Evolutionary conservation across 768 basidiomycete species (phyloP), one percentile per base, ranked within the genome.

Genomic region (Sporobolomyces pararoseus): DNA sequence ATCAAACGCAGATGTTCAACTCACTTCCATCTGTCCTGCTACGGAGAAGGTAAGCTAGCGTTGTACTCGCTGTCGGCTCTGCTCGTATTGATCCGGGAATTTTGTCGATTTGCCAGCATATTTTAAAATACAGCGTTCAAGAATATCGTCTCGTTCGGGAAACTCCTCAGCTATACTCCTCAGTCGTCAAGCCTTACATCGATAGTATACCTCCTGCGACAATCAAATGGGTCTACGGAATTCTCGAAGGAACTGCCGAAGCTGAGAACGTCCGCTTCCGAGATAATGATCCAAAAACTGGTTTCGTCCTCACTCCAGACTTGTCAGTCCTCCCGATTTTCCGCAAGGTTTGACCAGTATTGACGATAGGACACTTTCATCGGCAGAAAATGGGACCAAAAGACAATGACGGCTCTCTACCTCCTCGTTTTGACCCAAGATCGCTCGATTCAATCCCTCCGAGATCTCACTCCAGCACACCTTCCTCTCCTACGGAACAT

Each of bases 211-310:
- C 90, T 0, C 78, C 85, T 0, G 84, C 86, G 4, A 84, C 91
- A n/a, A 89, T 88, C 3, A 84, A 88, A 81, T 96, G 94, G 94
- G 88, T 97, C 4, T 84, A 87, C 70, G 88, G 92, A 71, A 89
- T 98, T 61, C 82, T 97, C 6, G 83, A 82, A 0, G 90, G 92
- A 12, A 79, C 81, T 37, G 87, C 89, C 7, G 92, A 97, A 79
- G 83, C 84, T 25, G 84, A 87, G 21, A 86, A 87, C 51, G 79
- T 97, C 29, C 80, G 96, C 25, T 87, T 83, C 76, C 84, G 87
- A 23, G 82, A 84, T 54, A 70, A 79, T 2, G 78, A 80, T 65
- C 79, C 84, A 0, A 82, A 84, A 7, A 73, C 68, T 4, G 85
- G 84, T 35, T 96, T 89, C 76, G 73, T 95, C 46, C 86, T 99